Evolutionary conservation across 2,329 filamentous ascomycete genomes (phyloP), one percentile per base, ranked within the genome.

Genomic region (Diaporthe aspalathi): DNA sequence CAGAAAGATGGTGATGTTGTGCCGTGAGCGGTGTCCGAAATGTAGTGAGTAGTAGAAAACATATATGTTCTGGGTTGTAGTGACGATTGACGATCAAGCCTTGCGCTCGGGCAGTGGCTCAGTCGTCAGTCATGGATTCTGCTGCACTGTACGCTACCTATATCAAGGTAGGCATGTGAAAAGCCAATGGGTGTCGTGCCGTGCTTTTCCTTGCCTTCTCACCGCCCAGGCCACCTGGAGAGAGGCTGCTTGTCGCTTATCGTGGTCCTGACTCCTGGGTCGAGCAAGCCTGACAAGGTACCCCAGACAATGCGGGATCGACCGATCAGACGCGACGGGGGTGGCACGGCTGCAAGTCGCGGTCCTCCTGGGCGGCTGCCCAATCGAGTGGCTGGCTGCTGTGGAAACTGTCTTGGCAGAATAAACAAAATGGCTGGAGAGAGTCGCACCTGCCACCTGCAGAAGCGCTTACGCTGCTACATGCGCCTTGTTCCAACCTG

Each of bases 391-490:
- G 70, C 27, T 72, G 67, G 70, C 38, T 66, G 56, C 54, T 53
- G 40, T 35, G 67, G 67, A 50, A 68, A 69, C 67, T 35, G 38
- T 43, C 67, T 65, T 65, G 60, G 60, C 60, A 65, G 60, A 67
- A 68, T 72, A 70, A 66, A 72, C 57, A 72, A 65, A 43, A 65
- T 65, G 60, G 60, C 60, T 65, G 60, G 60, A 65, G 29, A 35
- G 66, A 52, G 56, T 67, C 70, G 68, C 70, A 67, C 56, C 54
- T 69, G 66, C 66, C 35, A 38, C 35, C 35, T 38, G 35, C 11
- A 63, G 27, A 43, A 56, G 45, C 38, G 66, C 69, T 53, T 38
- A 35, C 62, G 32, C 62, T 54, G 9, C 32, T 35, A 9, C 32
- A 35, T 40, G 43, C 60, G 35, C 43, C 22, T 40, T 67, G 43